Conservation (phyloP, 2,329 filamentous ascomycete species). For the Pestalotiopsis sp. region DNA sequence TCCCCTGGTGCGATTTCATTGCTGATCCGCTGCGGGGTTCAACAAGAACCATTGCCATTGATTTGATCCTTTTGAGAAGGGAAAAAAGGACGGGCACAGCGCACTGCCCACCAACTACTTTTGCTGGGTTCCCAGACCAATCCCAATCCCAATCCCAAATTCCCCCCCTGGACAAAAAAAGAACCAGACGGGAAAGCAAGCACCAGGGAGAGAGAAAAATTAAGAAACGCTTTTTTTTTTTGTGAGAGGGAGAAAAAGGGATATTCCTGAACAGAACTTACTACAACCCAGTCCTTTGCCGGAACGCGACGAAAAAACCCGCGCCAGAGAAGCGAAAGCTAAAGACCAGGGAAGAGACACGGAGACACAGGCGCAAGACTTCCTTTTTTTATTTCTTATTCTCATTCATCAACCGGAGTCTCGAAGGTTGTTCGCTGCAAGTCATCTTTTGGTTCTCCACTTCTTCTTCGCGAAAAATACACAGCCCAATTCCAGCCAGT, state of each 20-base stretch:
- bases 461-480: not conserved
- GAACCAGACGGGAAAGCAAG: not conserved
- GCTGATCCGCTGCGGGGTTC: constrained; percentile 7
- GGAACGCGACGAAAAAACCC: not conserved
- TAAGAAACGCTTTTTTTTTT: not conserved
- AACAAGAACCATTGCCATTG: not conserved
- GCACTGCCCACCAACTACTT: not conserved
- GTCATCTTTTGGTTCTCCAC: not conserved
- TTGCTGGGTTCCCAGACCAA: not conserved
- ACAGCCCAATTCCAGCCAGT: not conserved
- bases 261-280: not conserved
- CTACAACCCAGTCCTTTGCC: not conserved
- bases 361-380: not conserved
- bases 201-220: not conserved
- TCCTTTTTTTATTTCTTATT: not conserved
- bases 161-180: not conserved
- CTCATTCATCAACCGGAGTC: not conserved
- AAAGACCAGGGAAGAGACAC: not conserved
- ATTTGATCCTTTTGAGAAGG: not conserved
- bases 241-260: not conserved
- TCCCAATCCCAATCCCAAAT: not conserved
- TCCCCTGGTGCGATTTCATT: not conserved
- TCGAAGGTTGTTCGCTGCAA: not conserved
- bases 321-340: not conserved
- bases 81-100: not conserved